Conservation (phyloP, 192 early-diverging fungal species). For the Piromyces finnis region DNA sequence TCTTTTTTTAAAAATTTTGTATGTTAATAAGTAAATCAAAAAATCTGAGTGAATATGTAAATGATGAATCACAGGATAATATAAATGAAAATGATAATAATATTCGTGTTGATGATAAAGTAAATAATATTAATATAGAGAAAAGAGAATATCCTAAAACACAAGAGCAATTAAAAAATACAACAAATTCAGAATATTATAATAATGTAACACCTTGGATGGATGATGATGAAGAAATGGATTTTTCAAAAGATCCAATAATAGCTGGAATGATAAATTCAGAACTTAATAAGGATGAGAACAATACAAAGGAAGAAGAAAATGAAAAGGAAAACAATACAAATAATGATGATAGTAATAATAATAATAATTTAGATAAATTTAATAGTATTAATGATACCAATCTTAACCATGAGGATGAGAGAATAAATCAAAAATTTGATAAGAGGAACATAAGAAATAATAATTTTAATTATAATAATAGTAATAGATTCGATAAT, state of each 20-base stretch:
- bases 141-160: background rate
- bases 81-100: too few relatives aligned
- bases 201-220: background rate
- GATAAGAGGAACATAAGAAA: background rate
- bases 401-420: background rate
- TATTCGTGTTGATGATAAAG: too few relatives aligned
- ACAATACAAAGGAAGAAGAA: background rate
- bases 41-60: too few relatives aligned
- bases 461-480: background rate
- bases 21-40: too few relatives aligned
- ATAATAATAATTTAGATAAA: background rate
- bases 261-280: background rate
- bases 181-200: background rate
- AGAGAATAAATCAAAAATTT: background rate
- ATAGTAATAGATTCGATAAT: background rate
- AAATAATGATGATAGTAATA: background rate
- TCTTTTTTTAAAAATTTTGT: too few relatives aligned
- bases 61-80: too few relatives aligned
- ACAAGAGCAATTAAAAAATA: background rate
- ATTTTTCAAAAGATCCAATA: background rate
- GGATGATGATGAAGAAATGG: background rate
- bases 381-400: too few relatives aligned
- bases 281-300: background rate
- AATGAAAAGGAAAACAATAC: background rate
- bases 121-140: too few relatives aligned